phyloP scores from a whole-genome alignment of 2,329 filamentous ascomycete species.

The Lanzia echinophila region DNA sequence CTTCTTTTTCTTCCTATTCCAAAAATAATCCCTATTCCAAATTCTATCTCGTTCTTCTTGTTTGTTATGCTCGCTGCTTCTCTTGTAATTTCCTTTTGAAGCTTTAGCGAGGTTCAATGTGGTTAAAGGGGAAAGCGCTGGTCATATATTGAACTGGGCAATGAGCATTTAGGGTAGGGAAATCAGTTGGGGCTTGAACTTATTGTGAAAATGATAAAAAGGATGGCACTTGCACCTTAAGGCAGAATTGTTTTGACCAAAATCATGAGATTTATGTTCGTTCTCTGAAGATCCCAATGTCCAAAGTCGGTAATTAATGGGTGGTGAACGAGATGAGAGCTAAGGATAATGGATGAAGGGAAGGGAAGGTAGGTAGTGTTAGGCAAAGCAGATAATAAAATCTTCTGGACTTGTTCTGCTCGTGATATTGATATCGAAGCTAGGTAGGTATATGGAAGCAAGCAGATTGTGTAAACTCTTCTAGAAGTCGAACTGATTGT shows the following conservation, averaged over 20 bases:
- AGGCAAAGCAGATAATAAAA: neutral
- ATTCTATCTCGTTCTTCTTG: too few species aligned
- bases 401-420: neutral
- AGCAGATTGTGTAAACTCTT: neutral
- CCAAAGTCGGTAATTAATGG: too few species aligned
- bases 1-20: neutral
- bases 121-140: slow-evolving; percentile 14
- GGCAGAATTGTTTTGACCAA: neutral
- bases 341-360: neutral
- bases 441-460: neutral
- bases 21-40: neutral
- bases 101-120: slow-evolving; percentile 25
- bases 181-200: neutral
- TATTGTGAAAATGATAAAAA: neutral
- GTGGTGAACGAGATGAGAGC: neutral
- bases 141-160: neutral
- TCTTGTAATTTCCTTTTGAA: slow-evolving; percentile 28
- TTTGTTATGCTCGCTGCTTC: neutral
- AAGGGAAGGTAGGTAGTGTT: neutral
- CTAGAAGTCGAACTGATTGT: neutral
- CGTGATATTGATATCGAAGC: neutral
- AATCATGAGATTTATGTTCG: neutral
- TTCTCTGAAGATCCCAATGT: neutral
- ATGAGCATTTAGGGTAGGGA: neutral
- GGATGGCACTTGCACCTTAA: neutral